These are phyloP conservation scores for Penicillium verrucosum DNA, from an alignment of 2,329 filamentous ascomycete genomes.

Conservation along the genomic window DNA sequence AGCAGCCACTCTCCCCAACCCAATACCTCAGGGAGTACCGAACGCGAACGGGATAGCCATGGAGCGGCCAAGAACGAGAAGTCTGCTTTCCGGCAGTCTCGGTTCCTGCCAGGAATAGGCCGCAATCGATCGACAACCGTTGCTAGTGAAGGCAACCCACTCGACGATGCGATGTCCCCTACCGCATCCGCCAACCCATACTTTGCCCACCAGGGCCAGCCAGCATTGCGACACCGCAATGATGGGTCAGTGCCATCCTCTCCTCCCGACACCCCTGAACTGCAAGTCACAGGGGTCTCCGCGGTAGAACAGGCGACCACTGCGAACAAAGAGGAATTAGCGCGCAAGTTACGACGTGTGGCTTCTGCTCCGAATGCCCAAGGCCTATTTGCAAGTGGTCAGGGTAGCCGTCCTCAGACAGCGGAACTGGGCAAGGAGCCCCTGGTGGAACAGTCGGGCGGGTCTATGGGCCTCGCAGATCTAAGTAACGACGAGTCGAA, in stretches of 20 bases:
- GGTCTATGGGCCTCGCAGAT: slow-evolving; percentile 55
- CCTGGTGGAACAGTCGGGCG: slow-evolving; percentile 56
- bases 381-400: slow-evolving; percentile 70
- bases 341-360: slow-evolving; percentile 85
- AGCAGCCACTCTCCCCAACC: slow-evolving; percentile 45
- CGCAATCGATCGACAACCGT: slow-evolving; percentile 87
- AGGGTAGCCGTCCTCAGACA: slow-evolving; percentile 71
- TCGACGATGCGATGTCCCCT: slow-evolving; percentile 85
- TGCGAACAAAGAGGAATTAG: slow-evolving; percentile 88
- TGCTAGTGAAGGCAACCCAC: slow-evolving; percentile 84
- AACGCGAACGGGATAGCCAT: slow-evolving; percentile 41
- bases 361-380: slow-evolving; percentile 97
- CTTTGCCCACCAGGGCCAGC: slow-evolving; percentile 93
- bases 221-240: slow-evolving; percentile 89
- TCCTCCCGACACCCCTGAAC: slow-evolving; percentile 80
- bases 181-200: slow-evolving; percentile 96
- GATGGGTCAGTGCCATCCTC: slow-evolving; percentile 89
- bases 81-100: slow-evolving; percentile 73
- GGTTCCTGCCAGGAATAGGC: slow-evolving; percentile 83
- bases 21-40: slow-evolving; percentile 23
- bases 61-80: slow-evolving; percentile 59
- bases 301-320: slow-evolving; percentile 66
- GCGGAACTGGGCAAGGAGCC: slow-evolving; percentile 85
- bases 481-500: slow-evolving; percentile 29
- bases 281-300: slow-evolving; percentile 68